Base-by-base conservation (phyloP, 192 early-diverging fungal genomes). In the Podila epigama region DNA sequence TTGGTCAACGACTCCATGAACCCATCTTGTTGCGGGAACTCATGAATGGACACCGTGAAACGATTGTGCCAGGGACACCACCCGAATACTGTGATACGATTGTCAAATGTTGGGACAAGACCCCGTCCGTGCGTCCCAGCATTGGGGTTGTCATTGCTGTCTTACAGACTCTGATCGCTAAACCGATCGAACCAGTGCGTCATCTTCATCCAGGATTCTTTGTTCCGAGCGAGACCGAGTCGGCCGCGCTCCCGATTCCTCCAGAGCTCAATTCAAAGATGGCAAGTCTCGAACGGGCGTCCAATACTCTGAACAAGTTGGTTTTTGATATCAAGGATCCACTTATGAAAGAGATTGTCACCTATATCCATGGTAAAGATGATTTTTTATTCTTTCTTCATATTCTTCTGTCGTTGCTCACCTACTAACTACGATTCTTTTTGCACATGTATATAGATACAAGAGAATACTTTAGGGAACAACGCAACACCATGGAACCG, bases 141-240 rank as follows among this genome's bases (percentile, higher is more conserved):
- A 75, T 70, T 31, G 79, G 81, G 12, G 69, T 77, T 4, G 66
- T 83, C n/a, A 55, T 81, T 31, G 82, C 68, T 9, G 65, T 79
- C 18, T 51, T 82, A 32, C 60, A 73, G 40, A 72, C 75, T 0
- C 55, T 77, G 27, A 67, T 68, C 60, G 66, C 66, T 11, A 68
- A 68, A 39, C 73, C 73, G 1, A 51, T 60, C 8, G 61, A 65
- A 34, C 73, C 66, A 34, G 22, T 63, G 15, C 73, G 56, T 36
- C 73, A 68, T 42, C 33, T 52, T 13, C 31, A 66, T 0, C 56
- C 66, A 56, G 73, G 73, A 27, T 77, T 77, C 57, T 28, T 54
- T 16, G 59, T 68, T 9, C 66, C 66, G 4, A 60, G 72, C 35
- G 59, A 67, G 5, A 68, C 66, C 1, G 42, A 50, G 13, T 77